Base-by-base conservation (phyloP, 2,329 filamentous ascomycete species). In the Alternaria panax region DNA sequence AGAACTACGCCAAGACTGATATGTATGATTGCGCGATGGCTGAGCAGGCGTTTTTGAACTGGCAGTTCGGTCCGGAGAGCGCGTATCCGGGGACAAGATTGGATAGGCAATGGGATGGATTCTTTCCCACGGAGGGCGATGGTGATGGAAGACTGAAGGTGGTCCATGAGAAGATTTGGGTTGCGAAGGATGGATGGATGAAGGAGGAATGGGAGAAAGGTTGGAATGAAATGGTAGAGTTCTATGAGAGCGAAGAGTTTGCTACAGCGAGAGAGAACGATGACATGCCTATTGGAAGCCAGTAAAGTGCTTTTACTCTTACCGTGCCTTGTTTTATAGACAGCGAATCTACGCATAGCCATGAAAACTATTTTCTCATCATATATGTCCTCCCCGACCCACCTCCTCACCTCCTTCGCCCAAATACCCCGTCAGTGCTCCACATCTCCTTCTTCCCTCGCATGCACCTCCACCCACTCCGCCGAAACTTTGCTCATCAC, bases 101-200 rank as follows among this genome's bases (percentile, higher is more conserved):
- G 25, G 65, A 70, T 4, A 63, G 73, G 25, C 51, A 68, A 50
- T 78, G 70, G 64, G 74, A 73, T 7, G 74, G 68, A 0, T 71
- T 70, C 38, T 75, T 73, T 18, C 69, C 56, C 0, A 40, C 64
- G 3, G 48, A 62, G 1, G 70, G 71, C 7, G 59, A 72, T 3
- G 68, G 69, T 7, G 67, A 67, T 22, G 67, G 63, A 12, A 61
- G 62, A 34, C 60, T 75, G 51, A 76, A 74, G 51, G 68, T 78
- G 7, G 69, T 78, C 30, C 75, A 78, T 60, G 74, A 75, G 63
- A 78, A 78, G 64, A 57, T 78, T 3, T 78, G 74, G 75, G 55
- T 48, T 0, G 59, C 56, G 11, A 60, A 65, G 8, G 51, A 51
- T 4, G 63, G 62, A 3, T 71, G 67, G 67, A 53, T 72, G 64